Percentiles rank a stretch among this genome's conserved stretches.
phyloP scores from a whole-genome alignment of 768 basidiomycete species.

The Amanita subjunquillea region DNA sequence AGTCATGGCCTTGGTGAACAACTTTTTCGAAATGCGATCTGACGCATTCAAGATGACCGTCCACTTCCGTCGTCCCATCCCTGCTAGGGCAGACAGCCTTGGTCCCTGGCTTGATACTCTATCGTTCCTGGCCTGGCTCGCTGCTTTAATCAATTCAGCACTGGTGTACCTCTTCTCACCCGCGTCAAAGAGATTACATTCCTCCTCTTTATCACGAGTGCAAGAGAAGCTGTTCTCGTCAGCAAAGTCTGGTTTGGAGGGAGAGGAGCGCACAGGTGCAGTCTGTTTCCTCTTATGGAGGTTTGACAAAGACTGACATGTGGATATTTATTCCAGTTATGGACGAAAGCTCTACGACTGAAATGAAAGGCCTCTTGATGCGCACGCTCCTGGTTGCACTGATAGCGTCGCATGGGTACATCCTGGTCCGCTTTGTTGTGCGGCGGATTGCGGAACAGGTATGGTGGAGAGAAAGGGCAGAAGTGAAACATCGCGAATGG shows the following conservation, averaged over 20 bases:
- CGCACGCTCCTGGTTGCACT: conserved; percentile 68
- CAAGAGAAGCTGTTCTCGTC: neutral
- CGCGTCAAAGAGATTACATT: conserved; percentile 6
- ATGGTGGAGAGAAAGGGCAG: conserved; percentile 68
- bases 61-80: conserved; percentile 77
- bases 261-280: neutral
- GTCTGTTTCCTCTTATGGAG: neutral
- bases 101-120: conserved; percentile 92
- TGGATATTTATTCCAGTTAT: conserved; percentile 10
- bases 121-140: conserved; percentile 83
- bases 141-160: conserved; percentile 79
- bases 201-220: conserved; percentile 11
- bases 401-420: conserved; percentile 79
- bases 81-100: conserved; percentile 80
- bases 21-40: conserved; percentile 82
- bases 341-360: conserved; percentile 11
- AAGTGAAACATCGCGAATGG: conserved; percentile 46
- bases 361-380: conserved; percentile 36
- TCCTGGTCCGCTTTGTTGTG: conserved; percentile 51
- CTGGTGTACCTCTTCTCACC: conserved; percentile 86
- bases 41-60: conserved; percentile 94
- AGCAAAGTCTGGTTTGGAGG: neutral
- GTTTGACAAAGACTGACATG: neutral
- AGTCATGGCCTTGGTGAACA: conserved; percentile 85
- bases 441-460: conserved; percentile 63